phyloP scores from a whole-genome alignment of 805 yeast species.

The Yamadazyma scolyti region DNA sequence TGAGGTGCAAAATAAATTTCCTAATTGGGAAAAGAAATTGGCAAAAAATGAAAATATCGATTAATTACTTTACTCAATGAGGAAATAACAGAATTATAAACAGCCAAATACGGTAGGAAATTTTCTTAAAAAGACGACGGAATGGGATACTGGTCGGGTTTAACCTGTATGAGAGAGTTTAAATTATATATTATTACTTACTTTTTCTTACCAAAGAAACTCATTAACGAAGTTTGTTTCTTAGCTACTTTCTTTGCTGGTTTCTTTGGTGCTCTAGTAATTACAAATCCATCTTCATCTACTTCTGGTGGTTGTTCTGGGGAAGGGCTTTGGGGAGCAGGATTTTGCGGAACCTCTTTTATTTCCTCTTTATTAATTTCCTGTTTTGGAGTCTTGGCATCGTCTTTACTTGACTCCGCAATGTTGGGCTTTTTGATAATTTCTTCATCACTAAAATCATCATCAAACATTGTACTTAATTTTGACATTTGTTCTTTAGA shows the following conservation, averaged over 20 bases:
- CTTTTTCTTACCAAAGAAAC: constrained; percentile 39
- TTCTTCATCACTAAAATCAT: constrained; percentile 15
- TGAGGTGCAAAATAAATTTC: neutral
- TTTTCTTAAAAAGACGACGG: constrained; percentile 2
- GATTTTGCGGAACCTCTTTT: too few relatives aligned
- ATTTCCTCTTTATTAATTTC: constrained; percentile 5
- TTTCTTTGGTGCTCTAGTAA: constrained; percentile 18
- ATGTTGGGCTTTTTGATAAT: constrained; percentile 1
- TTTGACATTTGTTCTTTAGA: constrained; percentile 9
- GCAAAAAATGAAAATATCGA: too few relatives aligned
- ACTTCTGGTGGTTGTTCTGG: constrained; percentile 16
- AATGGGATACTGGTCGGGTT: too few relatives aligned
- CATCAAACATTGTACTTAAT: constrained; percentile 7
- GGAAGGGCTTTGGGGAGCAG: too few relatives aligned
- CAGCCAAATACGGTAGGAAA: neutral
- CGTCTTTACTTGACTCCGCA: constrained; percentile 2
- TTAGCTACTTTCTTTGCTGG: constrained; percentile 11
- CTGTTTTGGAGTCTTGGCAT: constrained; percentile 1
- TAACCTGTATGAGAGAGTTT: too few relatives aligned
- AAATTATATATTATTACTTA: constrained; percentile 1
- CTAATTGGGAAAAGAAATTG: constrained; percentile 8
- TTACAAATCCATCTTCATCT: constrained; percentile 53
- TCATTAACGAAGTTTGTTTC: constrained; percentile 44
- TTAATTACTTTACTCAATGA: constrained; percentile 1
- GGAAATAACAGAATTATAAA: too few relatives aligned